phyloP scores from a whole-genome alignment of 2,329 filamentous ascomycete species.

The Ascochyta rabiei region DNA sequence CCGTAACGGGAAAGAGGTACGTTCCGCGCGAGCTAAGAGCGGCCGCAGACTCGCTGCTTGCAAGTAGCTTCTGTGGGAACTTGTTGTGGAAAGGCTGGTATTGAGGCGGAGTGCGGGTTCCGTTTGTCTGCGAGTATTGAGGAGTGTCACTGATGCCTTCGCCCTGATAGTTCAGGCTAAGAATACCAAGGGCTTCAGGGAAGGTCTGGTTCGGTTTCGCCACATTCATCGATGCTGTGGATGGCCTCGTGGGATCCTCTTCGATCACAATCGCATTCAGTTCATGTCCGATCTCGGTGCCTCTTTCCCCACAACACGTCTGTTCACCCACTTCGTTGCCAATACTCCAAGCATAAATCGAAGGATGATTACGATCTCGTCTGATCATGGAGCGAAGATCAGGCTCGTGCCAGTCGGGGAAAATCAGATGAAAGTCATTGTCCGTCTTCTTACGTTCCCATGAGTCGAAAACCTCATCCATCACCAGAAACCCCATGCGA shows the following conservation, averaged over 20 bases:
- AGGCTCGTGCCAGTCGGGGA: conserved; percentile 60
- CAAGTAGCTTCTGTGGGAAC: conserved; percentile 54
- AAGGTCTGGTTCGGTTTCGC: conserved; percentile 51
- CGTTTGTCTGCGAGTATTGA: conserved; percentile 36
- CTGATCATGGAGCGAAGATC: conserved; percentile 60
- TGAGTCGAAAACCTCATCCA: conserved; percentile 62
- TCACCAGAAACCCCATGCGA: conserved; percentile 56
- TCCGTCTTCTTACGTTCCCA: conserved; percentile 56
- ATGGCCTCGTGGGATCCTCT: conserved; percentile 56
- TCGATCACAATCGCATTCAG: conserved; percentile 51
- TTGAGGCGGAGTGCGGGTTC: conserved; percentile 44
- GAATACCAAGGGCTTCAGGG: conserved; percentile 51
- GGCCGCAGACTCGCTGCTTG: conserved; percentile 38
- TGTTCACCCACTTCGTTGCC: conserved; percentile 63
- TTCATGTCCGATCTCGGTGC: conserved; percentile 38
- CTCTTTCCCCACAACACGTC: conserved; percentile 33
- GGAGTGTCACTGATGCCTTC: conserved; percentile 48
- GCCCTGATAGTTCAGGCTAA: conserved; percentile 62
- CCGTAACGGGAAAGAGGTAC: conserved; percentile 59
- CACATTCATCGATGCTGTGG: conserved; percentile 55
- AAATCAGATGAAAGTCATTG: conserved; percentile 60
- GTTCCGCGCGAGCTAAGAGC: conserved; percentile 57
- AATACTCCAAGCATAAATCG: conserved; percentile 59
- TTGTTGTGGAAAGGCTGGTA: conserved; percentile 52
- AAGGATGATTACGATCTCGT: conserved; percentile 62